Percentiles rank a stretch among this genome's conserved stretches.
Conservation (phyloP, 257 asterid genomes). For the Nicotiana tabacum region DNA sequence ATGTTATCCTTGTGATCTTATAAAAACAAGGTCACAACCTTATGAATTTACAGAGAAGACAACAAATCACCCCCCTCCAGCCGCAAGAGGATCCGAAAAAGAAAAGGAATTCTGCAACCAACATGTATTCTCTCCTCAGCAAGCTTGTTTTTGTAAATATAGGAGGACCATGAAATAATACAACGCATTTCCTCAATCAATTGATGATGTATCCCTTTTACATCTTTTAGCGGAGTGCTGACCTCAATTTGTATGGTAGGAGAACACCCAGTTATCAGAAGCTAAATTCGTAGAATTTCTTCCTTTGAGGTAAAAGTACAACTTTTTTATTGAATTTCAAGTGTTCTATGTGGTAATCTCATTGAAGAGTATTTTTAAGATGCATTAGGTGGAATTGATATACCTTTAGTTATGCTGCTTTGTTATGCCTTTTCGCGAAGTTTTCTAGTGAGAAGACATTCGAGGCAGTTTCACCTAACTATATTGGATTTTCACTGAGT, state of each 20-base stretch:
- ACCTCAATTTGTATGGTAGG: neutral
- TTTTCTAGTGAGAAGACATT: neutral
- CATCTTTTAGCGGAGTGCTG: neutral
- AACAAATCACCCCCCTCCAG: neutral
- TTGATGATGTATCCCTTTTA: neutral
- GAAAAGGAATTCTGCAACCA: neutral
- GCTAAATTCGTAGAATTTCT: neutral
- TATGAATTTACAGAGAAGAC: neutral
- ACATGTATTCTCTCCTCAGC: neutral
- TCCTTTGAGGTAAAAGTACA: neutral
- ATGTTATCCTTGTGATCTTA: neutral
- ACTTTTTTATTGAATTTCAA: neutral
- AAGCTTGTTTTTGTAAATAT: neutral
- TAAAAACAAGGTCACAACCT: neutral
- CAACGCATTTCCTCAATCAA: neutral
- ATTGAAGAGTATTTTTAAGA: neutral
- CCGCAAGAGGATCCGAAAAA: neutral
- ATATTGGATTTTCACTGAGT: neutral
- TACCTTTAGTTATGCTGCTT: neutral
- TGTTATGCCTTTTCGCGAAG: neutral
- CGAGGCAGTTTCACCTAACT: neutral
- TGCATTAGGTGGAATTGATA: neutral
- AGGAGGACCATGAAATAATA: neutral
- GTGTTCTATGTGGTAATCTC: neutral
- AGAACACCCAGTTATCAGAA: neutral